These are phyloP conservation scores for Pezicula radicicola DNA, from an alignment of 2,329 filamentous ascomycete genomes.

Conservation along the genomic window DNA sequence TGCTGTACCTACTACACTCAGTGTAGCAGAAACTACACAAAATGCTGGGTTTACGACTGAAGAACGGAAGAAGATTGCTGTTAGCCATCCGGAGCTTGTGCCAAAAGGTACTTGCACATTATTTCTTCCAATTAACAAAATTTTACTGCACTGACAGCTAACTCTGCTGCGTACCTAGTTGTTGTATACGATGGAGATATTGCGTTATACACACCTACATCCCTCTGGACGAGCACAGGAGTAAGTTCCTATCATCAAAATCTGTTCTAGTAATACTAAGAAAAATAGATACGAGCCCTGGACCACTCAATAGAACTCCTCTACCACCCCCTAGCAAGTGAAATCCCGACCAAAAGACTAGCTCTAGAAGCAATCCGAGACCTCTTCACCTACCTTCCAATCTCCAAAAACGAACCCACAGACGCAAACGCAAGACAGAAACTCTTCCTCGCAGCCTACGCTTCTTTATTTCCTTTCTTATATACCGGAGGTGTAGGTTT, in stretches of 20 bases:
- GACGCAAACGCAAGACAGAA: constrained; percentile 46
- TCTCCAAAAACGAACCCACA: constrained; percentile 40
- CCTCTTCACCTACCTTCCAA: constrained; percentile 44
- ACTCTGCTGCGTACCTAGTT: constrained; percentile 21
- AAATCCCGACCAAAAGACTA: constrained; percentile 46
- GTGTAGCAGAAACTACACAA: constrained; percentile 52
- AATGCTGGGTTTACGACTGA: constrained; percentile 47
- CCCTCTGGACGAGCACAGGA: constrained; percentile 48
- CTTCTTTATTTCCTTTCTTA: constrained; percentile 46
- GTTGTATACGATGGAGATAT: constrained; percentile 53
- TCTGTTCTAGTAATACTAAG: no score
- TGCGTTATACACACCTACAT: constrained; percentile 45
- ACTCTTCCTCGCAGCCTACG: constrained; percentile 50
- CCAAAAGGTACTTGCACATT: constrained; percentile 26
- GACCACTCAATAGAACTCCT: constrained; percentile 53
- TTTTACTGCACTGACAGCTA: no score
- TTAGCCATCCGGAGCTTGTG: constrained; percentile 37
- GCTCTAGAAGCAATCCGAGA: constrained; percentile 39
- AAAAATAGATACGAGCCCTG: constrained; percentile 41
- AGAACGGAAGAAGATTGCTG: constrained; percentile 46
- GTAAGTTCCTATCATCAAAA: constrained; percentile 2
- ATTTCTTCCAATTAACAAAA: background rate
- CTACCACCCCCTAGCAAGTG: constrained; percentile 48
- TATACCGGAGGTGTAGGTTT: constrained; percentile 48
- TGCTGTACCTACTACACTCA: constrained; percentile 45